phyloP scores from a whole-genome alignment of 139 green algal genomes.

The Mesostigma viride region DNA sequence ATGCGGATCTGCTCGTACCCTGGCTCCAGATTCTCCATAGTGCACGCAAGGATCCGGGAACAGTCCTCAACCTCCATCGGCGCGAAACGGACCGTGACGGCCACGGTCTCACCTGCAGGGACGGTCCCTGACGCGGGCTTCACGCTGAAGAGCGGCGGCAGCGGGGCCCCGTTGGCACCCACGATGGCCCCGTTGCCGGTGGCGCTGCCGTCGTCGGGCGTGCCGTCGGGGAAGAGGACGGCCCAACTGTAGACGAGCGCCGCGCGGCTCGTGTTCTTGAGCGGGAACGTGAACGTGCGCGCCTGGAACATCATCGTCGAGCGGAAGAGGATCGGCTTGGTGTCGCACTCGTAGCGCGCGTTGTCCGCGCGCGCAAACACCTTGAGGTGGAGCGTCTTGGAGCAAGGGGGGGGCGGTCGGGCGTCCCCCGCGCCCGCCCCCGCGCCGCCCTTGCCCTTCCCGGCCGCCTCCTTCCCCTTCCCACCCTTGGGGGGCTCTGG shows the following conservation, averaged over 20 bases:
- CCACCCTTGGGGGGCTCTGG: no score
- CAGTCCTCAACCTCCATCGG: conserved; percentile 59
- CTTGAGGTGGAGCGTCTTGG: conserved; percentile 20
- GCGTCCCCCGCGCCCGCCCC: no score
- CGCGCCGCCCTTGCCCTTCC: no score
- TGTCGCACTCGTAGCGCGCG: conserved; percentile 37
- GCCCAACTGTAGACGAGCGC: conserved; percentile 45
- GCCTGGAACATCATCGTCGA: conserved; percentile 77
- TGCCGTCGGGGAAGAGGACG: conserved; percentile 8
- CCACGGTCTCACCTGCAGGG: conserved; percentile 33
- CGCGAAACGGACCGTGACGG: conserved; percentile 56
- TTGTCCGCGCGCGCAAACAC: conserved; percentile 28
- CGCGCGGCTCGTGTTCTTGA: conserved; percentile 50
- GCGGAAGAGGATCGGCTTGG: conserved; percentile 47
- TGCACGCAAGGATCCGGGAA: conserved; percentile 37
- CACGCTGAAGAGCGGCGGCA: conserved; percentile 7
- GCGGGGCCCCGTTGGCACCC: no score
- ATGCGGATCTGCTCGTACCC: conserved; percentile 24
- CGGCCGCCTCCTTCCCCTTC: no score
- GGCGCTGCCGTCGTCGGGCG: no score
- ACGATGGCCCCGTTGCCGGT: no score
- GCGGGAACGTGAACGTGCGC: conserved; percentile 49
- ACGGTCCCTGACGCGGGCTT: conserved; percentile 33
- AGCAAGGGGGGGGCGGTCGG: no score
- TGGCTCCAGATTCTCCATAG: conserved; percentile 48